Evolutionary conservation across 192 early-diverging fungal species (phyloP), one percentile per base, ranked within the genome.

Genomic region (Backusella mclennaniae): DNA sequence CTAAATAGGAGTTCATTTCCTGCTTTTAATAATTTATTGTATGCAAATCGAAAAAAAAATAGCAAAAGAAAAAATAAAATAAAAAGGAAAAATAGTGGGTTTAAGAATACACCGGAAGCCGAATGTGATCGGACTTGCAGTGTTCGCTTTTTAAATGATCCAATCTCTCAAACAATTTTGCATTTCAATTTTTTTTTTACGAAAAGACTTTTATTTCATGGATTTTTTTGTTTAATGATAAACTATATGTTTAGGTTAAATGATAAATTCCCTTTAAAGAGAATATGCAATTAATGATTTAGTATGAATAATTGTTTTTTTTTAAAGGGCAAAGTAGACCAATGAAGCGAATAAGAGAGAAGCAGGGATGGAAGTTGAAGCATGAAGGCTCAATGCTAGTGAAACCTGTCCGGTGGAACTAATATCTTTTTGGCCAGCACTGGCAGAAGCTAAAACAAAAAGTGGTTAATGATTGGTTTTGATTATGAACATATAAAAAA

Each of bases 1-100:
- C 31, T 14, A 79, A 52, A 69, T 79, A 79, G 0, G 66, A 69
- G 19, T 79, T 68, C 77, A 73, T 78, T 17, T 29, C 73, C 15
- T 26, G 36, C 7, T 31, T 38, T 67, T 6, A 35, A 66, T 9
- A 8, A 14, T 9, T 26, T 39, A 33, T 59, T 59, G 9, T 11
- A 56, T 33, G 23, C 23, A 41, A 71, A 66, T 39, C 4, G 33
- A 77, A 66, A 39, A 12, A 35, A 31, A 75, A 66, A 19, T 4
- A 67, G 26, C 0, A 67, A 67, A 38, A 71, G n/a, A 71, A 31
- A 56, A 4, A 66, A 56, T 44, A 59, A 41, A 36, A 46, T 26
- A 4, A 76, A 76, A 46, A 42, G 53, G 39, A 52, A 23, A 23
- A 26, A 59, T n/a, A 59, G 12, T 26, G 53, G 23, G 53, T 59